A percentile compares a stretch with the other conserved stretches of the same genome.
phyloP scores from a whole-genome alignment of 2,329 filamentous ascomycete species.

The Pseudogymnoascus sp. region DNA sequence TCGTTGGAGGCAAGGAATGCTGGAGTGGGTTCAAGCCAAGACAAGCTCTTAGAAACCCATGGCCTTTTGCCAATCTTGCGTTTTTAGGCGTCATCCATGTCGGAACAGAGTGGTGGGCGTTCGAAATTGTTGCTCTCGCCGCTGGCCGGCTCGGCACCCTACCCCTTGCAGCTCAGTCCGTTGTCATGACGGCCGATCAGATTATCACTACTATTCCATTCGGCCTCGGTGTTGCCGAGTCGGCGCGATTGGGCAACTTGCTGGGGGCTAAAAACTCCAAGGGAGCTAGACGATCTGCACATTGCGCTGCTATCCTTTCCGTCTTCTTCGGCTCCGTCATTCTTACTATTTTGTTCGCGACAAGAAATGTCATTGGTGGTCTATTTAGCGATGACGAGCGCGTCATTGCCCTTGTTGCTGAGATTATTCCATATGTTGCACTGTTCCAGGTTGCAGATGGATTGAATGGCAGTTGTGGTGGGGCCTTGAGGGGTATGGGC shows the following conservation, averaged over 20 bases:
- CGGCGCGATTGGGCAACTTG: constrained; percentile 71
- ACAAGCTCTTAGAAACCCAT: constrained; percentile 58
- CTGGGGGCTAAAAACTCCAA: constrained; percentile 60
- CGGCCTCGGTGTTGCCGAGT: constrained; percentile 76
- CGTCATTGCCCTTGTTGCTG: constrained; percentile 65
- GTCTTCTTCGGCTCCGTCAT: constrained; percentile 63
- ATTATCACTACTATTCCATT: constrained; percentile 77
- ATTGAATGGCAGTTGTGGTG: constrained; percentile 77
- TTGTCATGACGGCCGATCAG: constrained; percentile 86
- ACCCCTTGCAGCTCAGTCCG: constrained; percentile 72
- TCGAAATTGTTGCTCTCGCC: constrained; percentile 80
- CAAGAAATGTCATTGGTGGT: constrained; percentile 65
- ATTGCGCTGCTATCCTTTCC: constrained; percentile 67
- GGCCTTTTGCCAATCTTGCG: constrained; percentile 67
- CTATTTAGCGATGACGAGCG: constrained; percentile 74
- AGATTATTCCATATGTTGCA: constrained; percentile 79
- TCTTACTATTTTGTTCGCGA: constrained; percentile 61
- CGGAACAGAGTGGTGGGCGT: constrained; percentile 91
- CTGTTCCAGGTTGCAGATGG: constrained; percentile 89
- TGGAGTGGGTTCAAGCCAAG: constrained; percentile 66
- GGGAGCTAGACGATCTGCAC: constrained; percentile 65
- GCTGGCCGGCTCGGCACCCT: constrained; percentile 75
- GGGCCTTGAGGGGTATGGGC: constrained; percentile 75
- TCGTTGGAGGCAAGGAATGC: constrained; percentile 64
- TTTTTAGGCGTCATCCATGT: constrained; percentile 74